Evolutionary conservation across 306 rosid species (phyloP), one percentile per base, ranked within the genome.

Genomic region (Casuarina glauca): DNA sequence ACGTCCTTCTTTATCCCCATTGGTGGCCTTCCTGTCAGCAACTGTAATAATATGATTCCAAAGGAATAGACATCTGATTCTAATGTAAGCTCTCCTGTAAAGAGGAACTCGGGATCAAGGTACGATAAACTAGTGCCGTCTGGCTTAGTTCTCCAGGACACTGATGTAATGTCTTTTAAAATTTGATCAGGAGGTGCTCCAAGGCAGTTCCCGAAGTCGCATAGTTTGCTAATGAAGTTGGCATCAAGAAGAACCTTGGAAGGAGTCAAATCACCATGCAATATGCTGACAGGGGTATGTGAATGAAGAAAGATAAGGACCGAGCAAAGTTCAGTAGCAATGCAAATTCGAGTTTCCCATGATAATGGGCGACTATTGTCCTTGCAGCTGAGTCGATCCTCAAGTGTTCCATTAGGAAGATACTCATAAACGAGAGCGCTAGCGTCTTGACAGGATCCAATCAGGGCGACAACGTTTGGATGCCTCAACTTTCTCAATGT

Each of bases 41-140:
- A 75, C 51, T 83, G 85, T 20, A 93, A 68, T 6, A 93, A 77
- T 76, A 90, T 83, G 74, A 95, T 87, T 86, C 99, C 99, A 74
- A 95, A 93, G 12, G 99, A 93, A 79, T 95, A 95, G 62, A 93
- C 89, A 80, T 95, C 98, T 2, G 99, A 95, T 79, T 87, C 89
- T 70, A 84, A 71, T 45, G 97, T 90, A 52, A 91, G 96, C 81
- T 93, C 99, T 67, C 91, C 97, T 17, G 90, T 76, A n/a, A 76
- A 42, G 46, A 88, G 74, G 80, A 86, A 88, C 79, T 95, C 97
- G 26, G 99, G 99, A 80, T 95, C 99, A 89, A 90, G 78, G 83
- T 93, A 91, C 2, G 73, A 76, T 69, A 84, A 77, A 73, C 3
- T 17, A 42, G 96, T 90, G 46, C 94, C 98, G 77, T 87, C 90